These are phyloP conservation scores for Polyporus tsugae DNA, from an alignment of 1,284 basidiomycete genomes.

Conservation along the genomic window DNA sequence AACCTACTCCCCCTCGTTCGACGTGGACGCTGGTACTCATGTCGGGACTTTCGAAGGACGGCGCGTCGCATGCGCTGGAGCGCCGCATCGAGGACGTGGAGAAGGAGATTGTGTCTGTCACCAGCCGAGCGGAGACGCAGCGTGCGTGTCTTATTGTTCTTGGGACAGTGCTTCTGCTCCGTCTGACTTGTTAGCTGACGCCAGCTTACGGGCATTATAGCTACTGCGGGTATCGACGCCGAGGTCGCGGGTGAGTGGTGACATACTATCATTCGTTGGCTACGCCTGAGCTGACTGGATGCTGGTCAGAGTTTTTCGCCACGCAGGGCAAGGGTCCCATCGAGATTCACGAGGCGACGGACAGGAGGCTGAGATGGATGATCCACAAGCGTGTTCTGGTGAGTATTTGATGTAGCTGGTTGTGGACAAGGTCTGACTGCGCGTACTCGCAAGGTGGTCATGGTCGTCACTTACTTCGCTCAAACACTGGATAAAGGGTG, in stretches of 20 bases:
- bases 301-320: conserved; percentile 50
- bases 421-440: too few species aligned
- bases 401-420: not conserved
- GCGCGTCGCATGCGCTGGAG: conserved; percentile 13
- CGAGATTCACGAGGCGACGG: conserved; percentile 55
- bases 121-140: conserved; percentile 27
- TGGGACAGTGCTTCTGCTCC: not conserved
- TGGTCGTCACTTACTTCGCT: conserved; percentile 63
- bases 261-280: too few species aligned
- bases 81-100: conserved; percentile 40
- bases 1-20: not conserved
- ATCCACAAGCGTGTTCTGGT: conserved; percentile 60
- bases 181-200: not conserved
- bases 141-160: conserved; percentile 23
- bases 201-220: conserved; percentile 15
- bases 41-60: conserved; percentile 31
- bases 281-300: not conserved
- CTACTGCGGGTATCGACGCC: conserved; percentile 52
- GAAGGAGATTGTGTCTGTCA: conserved; percentile 42
- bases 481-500: conserved; percentile 62
- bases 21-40: not conserved
- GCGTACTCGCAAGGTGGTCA: conserved; percentile 40
- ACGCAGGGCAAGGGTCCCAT: conserved; percentile 40
- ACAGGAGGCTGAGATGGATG: conserved; percentile 54
- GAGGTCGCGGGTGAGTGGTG: conserved; percentile 46